Evolutionary conservation across 1,284 basidiomycete genomes (phyloP), one percentile per base, ranked within the genome.

Genomic region (Irpex sp.): DNA sequence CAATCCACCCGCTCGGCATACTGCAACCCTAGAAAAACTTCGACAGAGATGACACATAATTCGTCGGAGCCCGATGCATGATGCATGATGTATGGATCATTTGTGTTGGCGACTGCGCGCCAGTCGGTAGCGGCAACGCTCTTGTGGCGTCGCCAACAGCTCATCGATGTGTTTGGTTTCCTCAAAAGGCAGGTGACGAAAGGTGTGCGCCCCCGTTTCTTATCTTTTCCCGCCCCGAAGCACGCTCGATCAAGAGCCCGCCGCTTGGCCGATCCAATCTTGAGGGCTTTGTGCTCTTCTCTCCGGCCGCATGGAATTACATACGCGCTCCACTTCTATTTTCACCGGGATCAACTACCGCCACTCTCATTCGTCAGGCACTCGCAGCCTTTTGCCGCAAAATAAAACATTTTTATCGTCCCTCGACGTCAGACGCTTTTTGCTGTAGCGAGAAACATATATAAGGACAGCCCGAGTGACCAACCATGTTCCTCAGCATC

Each of bases 391-490:
- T 8, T 51, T 9, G 17, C 13, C 3, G 9, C 21, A 17, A 19
- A 26, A 17, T 4, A 26, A 19, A 19, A 26, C 21, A 5, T 7
- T 21, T 26, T 51, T 11, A 19, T 21, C n/a, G 8, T 26, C 62
- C 65, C 65, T 61, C 62, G 65, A 66, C 65, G 62, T 66, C 62
- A 66, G 62, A 58, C 36, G 36, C 57, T n/a, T n/a, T 13, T 4
- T 8, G 15, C 36, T n/a, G 39, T 15, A n/a, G 37, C 60, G 6
- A 49, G 51, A 43, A 58, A 62, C 56, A 46, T 51, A 58, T 66
- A 66, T 65, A 65, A 54, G 62, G 60, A 58, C 57, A 21, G 21
- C n/a, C 49, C 49, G 49, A 51, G 17, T 26, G 13, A 9, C 49
- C 49, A 17, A 9, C 49, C 17, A 51, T 51, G 49, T 51, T 51